Conservation (phyloP, 495 filamentous ascomycete genomes). For the Polyplosphaeria fusca region DNA sequence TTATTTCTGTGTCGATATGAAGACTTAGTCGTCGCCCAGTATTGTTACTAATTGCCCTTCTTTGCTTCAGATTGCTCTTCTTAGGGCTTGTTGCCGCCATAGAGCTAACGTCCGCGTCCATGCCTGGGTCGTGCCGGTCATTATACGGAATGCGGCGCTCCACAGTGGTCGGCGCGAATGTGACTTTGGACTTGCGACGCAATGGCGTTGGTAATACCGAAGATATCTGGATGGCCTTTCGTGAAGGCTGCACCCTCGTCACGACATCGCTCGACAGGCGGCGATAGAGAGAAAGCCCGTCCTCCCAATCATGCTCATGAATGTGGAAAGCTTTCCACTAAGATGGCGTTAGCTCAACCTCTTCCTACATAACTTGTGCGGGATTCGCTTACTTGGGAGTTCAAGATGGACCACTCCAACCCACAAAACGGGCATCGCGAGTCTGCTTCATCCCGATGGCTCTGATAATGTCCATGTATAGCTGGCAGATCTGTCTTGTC, state of each 20-base stretch:
- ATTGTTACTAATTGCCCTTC: too few species aligned
- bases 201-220: not conserved
- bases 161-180: constrained; percentile 13
- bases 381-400: constrained; percentile 1
- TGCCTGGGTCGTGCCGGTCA: constrained; percentile 1
- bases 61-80: constrained; percentile 9
- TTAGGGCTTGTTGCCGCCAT: constrained; percentile 5
- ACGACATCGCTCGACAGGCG: too few species aligned
- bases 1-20: too few species aligned
- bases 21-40: too few species aligned
- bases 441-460: constrained; percentile 3
- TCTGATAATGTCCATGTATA: constrained; percentile 7
- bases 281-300: too few species aligned
- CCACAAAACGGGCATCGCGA: constrained; percentile 20
- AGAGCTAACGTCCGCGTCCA: constrained; percentile 13
- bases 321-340: constrained; percentile 18
- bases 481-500: not conserved
- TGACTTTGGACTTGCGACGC: constrained; percentile 7
- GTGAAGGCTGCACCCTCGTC: too few species aligned
- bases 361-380: not conserved
- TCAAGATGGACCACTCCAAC: constrained; percentile 4
- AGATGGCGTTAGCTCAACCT: not conserved
- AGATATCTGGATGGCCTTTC: too few species aligned
- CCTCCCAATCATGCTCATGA: constrained; percentile 1
- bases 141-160: constrained; percentile 21